Evolutionary conservation across 352 stramenopile species (phyloP).

Genomic region (Globisporangium spiculum): DNA sequence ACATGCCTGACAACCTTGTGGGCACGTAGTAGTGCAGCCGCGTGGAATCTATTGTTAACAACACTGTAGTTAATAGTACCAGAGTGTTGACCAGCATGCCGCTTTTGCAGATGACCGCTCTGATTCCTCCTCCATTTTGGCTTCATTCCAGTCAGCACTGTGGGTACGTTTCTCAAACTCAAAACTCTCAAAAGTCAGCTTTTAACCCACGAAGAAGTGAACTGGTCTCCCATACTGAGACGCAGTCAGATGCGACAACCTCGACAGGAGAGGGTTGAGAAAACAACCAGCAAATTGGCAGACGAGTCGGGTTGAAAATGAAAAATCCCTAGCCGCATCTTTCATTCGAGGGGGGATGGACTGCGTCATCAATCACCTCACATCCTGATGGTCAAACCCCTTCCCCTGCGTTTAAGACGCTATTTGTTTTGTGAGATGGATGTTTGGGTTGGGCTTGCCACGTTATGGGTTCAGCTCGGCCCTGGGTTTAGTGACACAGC

Average conservation of each 20-base stretch:
- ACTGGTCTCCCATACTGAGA: not conserved
- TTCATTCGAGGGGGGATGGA: not conserved
- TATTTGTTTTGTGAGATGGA: not conserved
- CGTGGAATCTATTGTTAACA: too few relatives aligned
- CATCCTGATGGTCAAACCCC: not conserved
- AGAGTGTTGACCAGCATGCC: too few relatives aligned
- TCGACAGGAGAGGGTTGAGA: not conserved
- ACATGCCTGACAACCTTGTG: too few relatives aligned
- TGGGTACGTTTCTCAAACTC: not conserved
- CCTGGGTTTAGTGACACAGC: not conserved
- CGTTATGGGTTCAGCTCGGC: not conserved
- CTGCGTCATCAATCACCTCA: not conserved
- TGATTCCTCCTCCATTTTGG: not conserved
- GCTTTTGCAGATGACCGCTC: too few relatives aligned
- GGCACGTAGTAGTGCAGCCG: too few relatives aligned
- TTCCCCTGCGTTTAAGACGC: not conserved
- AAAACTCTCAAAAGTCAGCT: not conserved
- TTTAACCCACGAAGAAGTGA: not conserved
- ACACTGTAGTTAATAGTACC: too few relatives aligned
- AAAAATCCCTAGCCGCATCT: not conserved
- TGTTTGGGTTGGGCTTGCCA: not conserved
- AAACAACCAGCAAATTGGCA: not conserved
- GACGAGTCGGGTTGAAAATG: not conserved
- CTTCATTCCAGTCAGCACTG: not conserved
- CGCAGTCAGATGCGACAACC: not conserved